phyloP scores from a whole-genome alignment of 345 rosid genomes.

The Arabis hirsuta region DNA sequence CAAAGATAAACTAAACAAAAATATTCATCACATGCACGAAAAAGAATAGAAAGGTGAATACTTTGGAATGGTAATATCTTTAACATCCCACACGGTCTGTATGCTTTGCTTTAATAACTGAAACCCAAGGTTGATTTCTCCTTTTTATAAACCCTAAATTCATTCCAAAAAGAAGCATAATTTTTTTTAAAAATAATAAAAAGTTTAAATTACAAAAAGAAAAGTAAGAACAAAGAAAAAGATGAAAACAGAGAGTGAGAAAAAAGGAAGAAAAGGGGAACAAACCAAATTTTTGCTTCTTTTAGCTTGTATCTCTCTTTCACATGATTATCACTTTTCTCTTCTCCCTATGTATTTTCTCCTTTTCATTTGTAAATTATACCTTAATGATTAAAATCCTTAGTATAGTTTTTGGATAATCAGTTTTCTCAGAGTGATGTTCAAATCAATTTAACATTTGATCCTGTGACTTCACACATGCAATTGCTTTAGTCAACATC shows the following conservation, averaged over 20 bases:
- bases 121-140: conserved; percentile 46
- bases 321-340: conserved; percentile 46
- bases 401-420: conserved; percentile 7
- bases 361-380: conserved; percentile 36
- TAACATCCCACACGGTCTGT: conserved; percentile 43
- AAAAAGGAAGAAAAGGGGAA: conserved; percentile 38
- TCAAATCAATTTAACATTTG: conserved; percentile 8
- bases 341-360: conserved; percentile 36
- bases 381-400: conserved; percentile 37
- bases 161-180: conserved; percentile 45
- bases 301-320: conserved; percentile 35
- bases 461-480: not conserved
- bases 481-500: not conserved
- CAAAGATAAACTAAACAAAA: conserved; percentile 12
- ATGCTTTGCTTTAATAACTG: conserved; percentile 42
- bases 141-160: conserved; percentile 46
- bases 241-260: conserved; percentile 35
- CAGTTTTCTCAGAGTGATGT: conserved; percentile 4
- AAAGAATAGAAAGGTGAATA: conserved; percentile 42
- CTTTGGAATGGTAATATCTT: conserved; percentile 40
- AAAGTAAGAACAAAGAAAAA: conserved; percentile 42
- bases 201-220: conserved; percentile 18
- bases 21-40: conserved; percentile 35
- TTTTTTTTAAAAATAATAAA: not conserved
- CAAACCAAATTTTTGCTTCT: conserved; percentile 43